Percentiles rank a stretch among this genome's conserved stretches.
Conservation (phyloP, 768 basidiomycete species). For the Russula foetens region DNA sequence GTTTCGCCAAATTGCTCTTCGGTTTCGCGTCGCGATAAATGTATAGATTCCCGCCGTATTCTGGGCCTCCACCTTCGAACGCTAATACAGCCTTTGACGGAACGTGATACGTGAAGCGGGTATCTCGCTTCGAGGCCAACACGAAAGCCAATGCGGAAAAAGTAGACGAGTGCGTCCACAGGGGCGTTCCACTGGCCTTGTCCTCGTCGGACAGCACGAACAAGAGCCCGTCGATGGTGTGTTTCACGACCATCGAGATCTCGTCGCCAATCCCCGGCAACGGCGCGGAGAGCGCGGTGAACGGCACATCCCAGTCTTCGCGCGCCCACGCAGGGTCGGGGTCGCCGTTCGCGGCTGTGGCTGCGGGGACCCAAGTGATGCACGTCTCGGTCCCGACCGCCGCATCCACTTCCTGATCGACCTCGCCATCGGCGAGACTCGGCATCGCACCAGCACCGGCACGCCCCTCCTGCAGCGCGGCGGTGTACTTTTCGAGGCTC, state of each 20-base stretch:
- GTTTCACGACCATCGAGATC: conserved; percentile 55
- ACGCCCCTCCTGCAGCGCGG: conserved; percentile 43
- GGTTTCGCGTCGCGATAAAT: conserved; percentile 58
- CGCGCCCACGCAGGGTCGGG: conserved; percentile 36
- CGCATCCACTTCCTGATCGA: conserved; percentile 84
- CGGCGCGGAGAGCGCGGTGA: conserved; percentile 59
- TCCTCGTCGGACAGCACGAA: conserved; percentile 23
- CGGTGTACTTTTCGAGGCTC: conserved; percentile 79
- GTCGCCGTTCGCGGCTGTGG: conserved; percentile 36
- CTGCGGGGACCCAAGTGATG: conserved; percentile 59
- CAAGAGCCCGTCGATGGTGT: conserved; percentile 34
- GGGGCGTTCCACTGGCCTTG: conserved; percentile 22
- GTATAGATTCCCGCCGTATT: conserved; percentile 77
- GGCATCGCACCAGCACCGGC: conserved; percentile 53
- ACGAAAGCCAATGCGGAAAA: conserved; percentile 91
- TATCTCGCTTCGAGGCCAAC: conserved; percentile 85
- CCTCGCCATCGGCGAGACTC: conserved; percentile 78
- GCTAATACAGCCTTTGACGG: conserved; percentile 53
- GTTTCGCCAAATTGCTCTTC: conserved; percentile 60
- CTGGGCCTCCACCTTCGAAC: conserved; percentile 68
- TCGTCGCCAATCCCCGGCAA: conserved; percentile 44
- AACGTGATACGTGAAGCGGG: conserved; percentile 77
- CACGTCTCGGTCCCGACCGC: conserved; percentile 57
- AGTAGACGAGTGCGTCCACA: conserved; percentile 75
- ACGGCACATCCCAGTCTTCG: conserved; percentile 30